A percentile compares a stretch with the other conserved stretches of the same genome.
Conservation (phyloP, 2,329 filamentous ascomycete genomes). For the Neonectria faginata region DNA sequence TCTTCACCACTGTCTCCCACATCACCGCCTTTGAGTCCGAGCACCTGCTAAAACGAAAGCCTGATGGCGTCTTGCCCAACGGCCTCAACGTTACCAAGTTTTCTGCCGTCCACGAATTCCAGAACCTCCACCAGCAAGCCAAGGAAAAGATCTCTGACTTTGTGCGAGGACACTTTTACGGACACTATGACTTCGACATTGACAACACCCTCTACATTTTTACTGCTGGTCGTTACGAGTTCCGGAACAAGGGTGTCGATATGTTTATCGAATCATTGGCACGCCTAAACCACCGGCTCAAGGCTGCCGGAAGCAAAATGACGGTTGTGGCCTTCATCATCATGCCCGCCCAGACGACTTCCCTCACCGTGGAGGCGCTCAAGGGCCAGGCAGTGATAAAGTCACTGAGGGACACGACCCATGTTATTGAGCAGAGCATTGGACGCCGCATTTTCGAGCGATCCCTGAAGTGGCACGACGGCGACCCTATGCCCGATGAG, state of each 20-base stretch:
- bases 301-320: constrained; percentile 84
- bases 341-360: constrained; percentile 97
- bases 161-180: constrained; percentile 97
- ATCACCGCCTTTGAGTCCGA: constrained; percentile 99
- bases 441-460: constrained; percentile 95
- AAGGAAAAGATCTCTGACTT: constrained; percentile 99
- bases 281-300: constrained; percentile 92
- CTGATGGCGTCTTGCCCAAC: constrained; percentile 95
- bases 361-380: constrained; percentile 92
- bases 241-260: constrained; percentile 97
- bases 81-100: constrained; percentile 98
- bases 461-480: constrained; percentile 94
- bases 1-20: constrained; percentile 98
- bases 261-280: constrained; percentile 99
- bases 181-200: constrained; percentile 95
- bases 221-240: constrained; percentile 96
- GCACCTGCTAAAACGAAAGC: constrained; percentile 96
- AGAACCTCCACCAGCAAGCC: constrained; percentile 95
- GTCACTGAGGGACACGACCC: constrained; percentile 90
- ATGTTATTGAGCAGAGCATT: constrained; percentile 92
- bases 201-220: constrained; percentile 99
- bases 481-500: constrained; percentile 92
- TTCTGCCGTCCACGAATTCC: constrained; percentile 97
- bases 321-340: constrained; percentile 98
- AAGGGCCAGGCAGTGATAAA: constrained; percentile 99